Evolutionary conservation across 495 filamentous ascomycete genomes (phyloP).

Genomic region (Symbiotaphrina buchneri): DNA sequence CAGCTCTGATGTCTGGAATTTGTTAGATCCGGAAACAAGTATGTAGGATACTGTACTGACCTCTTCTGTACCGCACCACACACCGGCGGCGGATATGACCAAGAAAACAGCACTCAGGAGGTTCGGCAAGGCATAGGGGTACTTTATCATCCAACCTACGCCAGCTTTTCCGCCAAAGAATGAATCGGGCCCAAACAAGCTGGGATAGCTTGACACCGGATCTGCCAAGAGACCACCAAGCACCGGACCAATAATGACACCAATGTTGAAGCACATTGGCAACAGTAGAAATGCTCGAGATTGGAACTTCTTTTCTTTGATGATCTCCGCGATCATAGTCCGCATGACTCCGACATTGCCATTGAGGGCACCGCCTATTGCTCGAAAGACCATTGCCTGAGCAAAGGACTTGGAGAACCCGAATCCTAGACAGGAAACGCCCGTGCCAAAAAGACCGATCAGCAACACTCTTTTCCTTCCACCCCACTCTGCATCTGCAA

Average conservation of each 20-base stretch:
- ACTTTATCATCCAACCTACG: constrained; percentile 39
- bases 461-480: constrained; percentile 61
- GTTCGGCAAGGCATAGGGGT: constrained; percentile 58
- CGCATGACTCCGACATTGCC: constrained; percentile 66
- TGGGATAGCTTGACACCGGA: constrained; percentile 38
- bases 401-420: constrained; percentile 52
- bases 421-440: constrained; percentile 53
- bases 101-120: constrained; percentile 49
- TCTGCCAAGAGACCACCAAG: constrained; percentile 53
- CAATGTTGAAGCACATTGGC: constrained; percentile 64
- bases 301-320: constrained; percentile 44
- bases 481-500: constrained; percentile 44
- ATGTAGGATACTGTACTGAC: no score
- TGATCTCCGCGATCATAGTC: constrained; percentile 61
- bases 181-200: constrained; percentile 36
- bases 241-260: constrained; percentile 51
- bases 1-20: no score
- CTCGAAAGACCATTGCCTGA: constrained; percentile 51
- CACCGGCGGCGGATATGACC: constrained; percentile 17
- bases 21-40: no score
- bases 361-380: constrained; percentile 47
- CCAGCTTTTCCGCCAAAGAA: constrained; percentile 24
- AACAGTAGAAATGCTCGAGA: constrained; percentile 58
- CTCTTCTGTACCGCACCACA: no score
- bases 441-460: constrained; percentile 51